phyloP scores from a whole-genome alignment of 371 early-diverging fungal species.

The Paraphysoderma sedebokerense region DNA sequence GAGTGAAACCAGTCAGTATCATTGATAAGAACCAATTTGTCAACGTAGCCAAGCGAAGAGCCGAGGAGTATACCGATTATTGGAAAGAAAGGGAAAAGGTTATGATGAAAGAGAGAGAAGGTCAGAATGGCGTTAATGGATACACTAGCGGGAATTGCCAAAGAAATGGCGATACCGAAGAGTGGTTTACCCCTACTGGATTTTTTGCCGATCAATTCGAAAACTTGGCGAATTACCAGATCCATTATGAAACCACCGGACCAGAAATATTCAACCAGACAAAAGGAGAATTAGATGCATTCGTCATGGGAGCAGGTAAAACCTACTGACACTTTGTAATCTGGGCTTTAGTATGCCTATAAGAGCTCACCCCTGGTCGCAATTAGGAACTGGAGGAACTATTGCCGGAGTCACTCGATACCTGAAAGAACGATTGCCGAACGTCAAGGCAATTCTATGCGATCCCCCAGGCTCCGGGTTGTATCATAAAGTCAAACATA shows the following conservation, averaged over 20 bases:
- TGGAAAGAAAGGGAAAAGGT: not conserved
- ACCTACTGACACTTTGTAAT: not conserved
- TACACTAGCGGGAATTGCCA: too few species aligned
- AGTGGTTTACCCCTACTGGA: conserved; percentile 21
- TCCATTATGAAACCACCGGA: conserved; percentile 69
- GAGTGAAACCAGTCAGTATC: conserved; percentile 78
- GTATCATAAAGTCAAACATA: conserved; percentile 75
- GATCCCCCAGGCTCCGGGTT: conserved; percentile 90
- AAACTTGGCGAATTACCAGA: conserved; percentile 60
- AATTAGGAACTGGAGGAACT: conserved; percentile 79
- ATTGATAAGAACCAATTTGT: conserved; percentile 85
- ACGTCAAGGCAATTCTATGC: conserved; percentile 54
- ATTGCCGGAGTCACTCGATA: conserved; percentile 70
- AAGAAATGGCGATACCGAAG: conserved; percentile 3
- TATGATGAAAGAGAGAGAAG: not conserved
- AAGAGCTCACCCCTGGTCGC: not conserved
- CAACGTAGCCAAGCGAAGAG: conserved; percentile 61
- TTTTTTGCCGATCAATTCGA: conserved; percentile 91
- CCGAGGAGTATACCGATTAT: conserved; percentile 36
- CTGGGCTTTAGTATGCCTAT: not conserved
- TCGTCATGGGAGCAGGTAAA: conserved; percentile 64
- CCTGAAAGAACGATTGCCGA: conserved; percentile 44
- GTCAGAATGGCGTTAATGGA: not conserved
- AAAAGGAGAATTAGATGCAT: conserved; percentile 47
- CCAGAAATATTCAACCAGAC: conserved; percentile 75